Evolutionary conservation across 768 basidiomycete genomes (phyloP).

Genomic region (Suillus weaverae): DNA sequence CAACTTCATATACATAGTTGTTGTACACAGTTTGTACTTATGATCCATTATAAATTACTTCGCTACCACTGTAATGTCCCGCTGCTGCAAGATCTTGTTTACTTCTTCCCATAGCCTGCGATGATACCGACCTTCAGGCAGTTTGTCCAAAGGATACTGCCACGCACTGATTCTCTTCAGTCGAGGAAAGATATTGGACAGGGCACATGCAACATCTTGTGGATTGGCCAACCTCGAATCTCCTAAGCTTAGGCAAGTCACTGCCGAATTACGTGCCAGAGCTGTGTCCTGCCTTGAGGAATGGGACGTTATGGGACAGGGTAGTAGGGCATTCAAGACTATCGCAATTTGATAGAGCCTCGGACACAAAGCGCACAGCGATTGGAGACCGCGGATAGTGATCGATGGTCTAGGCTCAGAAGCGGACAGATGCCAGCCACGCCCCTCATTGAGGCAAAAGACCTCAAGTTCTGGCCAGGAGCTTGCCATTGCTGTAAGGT

Average conservation of each 20-base stretch:
- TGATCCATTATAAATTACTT: not conserved
- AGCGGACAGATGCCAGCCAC: not conserved
- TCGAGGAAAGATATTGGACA: constrained; percentile 1
- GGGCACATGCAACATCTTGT: not conserved
- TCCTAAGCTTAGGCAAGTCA: not conserved
- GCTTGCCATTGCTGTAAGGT: constrained; percentile 1
- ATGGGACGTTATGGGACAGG: not conserved
- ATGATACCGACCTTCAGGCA: not conserved
- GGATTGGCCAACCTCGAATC: not conserved
- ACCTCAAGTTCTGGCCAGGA: constrained; percentile 7
- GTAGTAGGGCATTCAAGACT: constrained; percentile 1
- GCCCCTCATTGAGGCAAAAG: not conserved
- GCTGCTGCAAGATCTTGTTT: not conserved
- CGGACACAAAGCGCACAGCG: constrained; percentile 2
- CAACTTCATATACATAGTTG: not conserved
- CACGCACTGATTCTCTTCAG: constrained; percentile 3
- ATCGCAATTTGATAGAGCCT: constrained; percentile 1
- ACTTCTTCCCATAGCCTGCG: constrained; percentile 1
- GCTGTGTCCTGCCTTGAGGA: not conserved
- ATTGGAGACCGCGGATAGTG: constrained; percentile 1
- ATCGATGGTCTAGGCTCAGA: not conserved
- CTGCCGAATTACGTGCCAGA: not conserved
- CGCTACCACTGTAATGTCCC: not conserved
- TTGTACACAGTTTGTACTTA: not conserved
- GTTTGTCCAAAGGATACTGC: not conserved